Percentiles rank a stretch among this genome's conserved stretches.
phyloP scores from a whole-genome alignment of 805 yeast genomes.

The Saturnispora saitoi region DNA sequence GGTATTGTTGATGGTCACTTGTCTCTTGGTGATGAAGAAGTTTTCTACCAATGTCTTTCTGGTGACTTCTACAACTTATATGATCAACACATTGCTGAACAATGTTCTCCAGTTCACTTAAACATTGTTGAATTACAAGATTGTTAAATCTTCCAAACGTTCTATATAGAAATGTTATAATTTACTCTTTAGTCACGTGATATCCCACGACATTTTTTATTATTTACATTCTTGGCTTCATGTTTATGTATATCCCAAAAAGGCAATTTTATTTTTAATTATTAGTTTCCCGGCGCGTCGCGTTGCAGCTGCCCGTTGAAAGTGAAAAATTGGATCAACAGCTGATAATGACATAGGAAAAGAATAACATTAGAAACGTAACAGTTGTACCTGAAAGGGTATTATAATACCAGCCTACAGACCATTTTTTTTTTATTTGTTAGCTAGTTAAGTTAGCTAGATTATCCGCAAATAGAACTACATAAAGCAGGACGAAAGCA shows the following conservation, averaged over 20 bases:
- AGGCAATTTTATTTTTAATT: background rate
- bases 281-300: too few species aligned
- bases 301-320: too few species aligned
- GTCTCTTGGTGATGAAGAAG: conserved; percentile 39
- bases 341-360: too few species aligned
- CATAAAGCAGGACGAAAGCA: too few species aligned
- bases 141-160: conserved; percentile 17
- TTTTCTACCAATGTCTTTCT: conserved; percentile 46
- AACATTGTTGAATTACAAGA: conserved; percentile 34
- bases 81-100: conserved; percentile 39
- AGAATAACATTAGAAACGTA: too few species aligned
- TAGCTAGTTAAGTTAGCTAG: too few species aligned
- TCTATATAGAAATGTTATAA: background rate
- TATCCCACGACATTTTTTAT: background rate
- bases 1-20: conserved; percentile 39
- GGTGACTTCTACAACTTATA: conserved; percentile 54
- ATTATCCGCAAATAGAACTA: too few species aligned
- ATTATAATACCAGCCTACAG: too few species aligned
- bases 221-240: background rate
- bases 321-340: too few species aligned
- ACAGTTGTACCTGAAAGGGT: too few species aligned
- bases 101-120: conserved; percentile 40
- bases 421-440: too few species aligned
- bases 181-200: too few species aligned
- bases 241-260: background rate